Evolutionary conservation across 768 basidiomycete genomes (phyloP).

Genomic region (Phaffia tasmanica): DNA sequence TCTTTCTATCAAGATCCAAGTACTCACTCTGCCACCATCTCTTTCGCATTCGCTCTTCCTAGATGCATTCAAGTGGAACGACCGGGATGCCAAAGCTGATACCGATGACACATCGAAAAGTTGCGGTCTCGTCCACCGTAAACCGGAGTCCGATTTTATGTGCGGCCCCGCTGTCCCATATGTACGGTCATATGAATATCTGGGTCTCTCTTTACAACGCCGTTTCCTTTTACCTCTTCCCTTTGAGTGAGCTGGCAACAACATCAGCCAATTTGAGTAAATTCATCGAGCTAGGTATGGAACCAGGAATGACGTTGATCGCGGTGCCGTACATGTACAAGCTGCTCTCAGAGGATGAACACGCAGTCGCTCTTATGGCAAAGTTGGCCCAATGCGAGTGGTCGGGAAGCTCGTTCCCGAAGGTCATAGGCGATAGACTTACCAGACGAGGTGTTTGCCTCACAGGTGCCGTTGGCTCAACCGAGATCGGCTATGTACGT

Average conservation of each 20-base stretch:
- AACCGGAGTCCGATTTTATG: not conserved
- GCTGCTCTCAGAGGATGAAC: conserved; percentile 45
- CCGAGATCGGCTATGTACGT: conserved; percentile 36
- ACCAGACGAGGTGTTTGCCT: conserved; percentile 45
- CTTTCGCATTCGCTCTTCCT: not conserved
- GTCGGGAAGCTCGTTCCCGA: conserved; percentile 48
- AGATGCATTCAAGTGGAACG: conserved; percentile 44
- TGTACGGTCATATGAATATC: conserved; percentile 37
- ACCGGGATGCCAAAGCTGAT: conserved; percentile 42
- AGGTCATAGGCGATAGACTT: conserved; percentile 48
- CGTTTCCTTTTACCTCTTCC: conserved; percentile 44
- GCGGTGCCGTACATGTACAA: conserved; percentile 41
- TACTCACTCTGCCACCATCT: no score
- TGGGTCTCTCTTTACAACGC: conserved; percentile 34
- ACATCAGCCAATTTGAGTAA: conserved; percentile 44
- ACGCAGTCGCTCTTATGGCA: conserved; percentile 42
- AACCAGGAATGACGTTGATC: conserved; percentile 26
- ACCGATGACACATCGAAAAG: conserved; percentile 38
- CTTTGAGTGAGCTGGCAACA: conserved; percentile 43
- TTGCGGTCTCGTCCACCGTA: conserved; percentile 29
- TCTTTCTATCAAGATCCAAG: not conserved
- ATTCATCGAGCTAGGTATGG: conserved; percentile 37
- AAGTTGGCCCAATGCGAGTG: conserved; percentile 46
- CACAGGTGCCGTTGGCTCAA: conserved; percentile 45
- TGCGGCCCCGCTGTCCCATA: conserved; percentile 17